These are phyloP conservation scores for Tolypocladium tropicale DNA, from an alignment of 2,329 filamentous ascomycete species.

Conservation along the genomic window DNA sequence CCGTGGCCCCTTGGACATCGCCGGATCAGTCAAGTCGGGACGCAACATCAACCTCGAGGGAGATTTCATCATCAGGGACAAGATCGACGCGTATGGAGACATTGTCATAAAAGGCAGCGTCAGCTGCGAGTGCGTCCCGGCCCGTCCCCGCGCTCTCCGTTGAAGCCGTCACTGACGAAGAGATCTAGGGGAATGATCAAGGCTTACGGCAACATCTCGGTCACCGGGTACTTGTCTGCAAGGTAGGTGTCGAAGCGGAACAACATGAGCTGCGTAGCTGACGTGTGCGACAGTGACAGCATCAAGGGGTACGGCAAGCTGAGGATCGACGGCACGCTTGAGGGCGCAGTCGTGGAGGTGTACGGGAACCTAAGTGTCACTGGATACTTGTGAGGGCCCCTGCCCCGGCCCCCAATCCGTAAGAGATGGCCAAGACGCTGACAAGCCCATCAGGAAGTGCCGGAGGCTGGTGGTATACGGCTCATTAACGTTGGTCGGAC, in stretches of 20 bases:
- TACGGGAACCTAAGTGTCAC: slow-evolving; percentile 35
- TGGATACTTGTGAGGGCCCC: slow-evolving; percentile 28
- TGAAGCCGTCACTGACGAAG: not conserved
- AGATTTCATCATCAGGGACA: slow-evolving; percentile 31
- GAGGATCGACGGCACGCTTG: slow-evolving; percentile 29
- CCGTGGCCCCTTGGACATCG: slow-evolving; percentile 34
- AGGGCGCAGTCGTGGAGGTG: slow-evolving; percentile 33
- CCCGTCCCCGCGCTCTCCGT: not conserved
- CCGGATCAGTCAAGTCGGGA: slow-evolving; percentile 34
- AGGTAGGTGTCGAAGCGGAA: slow-evolving; percentile 16
- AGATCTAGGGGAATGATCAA: slow-evolving; percentile 29
- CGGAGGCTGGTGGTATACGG: slow-evolving; percentile 33
- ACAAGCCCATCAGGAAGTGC: slow-evolving; percentile 23
- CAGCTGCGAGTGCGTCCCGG: slow-evolving; percentile 27
- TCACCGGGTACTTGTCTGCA: slow-evolving; percentile 27
- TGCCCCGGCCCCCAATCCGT: too few relatives aligned
- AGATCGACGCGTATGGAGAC: slow-evolving; percentile 35
- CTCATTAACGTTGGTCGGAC: slow-evolving; percentile 34
- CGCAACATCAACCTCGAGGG: slow-evolving; percentile 33
- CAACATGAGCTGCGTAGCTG: slow-evolving; percentile 3
- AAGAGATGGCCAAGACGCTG: slow-evolving; percentile 1
- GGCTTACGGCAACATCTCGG: slow-evolving; percentile 33
- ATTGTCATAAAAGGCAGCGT: slow-evolving; percentile 31
- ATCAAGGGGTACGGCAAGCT: slow-evolving; percentile 38
- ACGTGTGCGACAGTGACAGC: slow-evolving; percentile 23